Conservation (phyloP, 306 rosid species). For the Corylus heterophylla region DNA sequence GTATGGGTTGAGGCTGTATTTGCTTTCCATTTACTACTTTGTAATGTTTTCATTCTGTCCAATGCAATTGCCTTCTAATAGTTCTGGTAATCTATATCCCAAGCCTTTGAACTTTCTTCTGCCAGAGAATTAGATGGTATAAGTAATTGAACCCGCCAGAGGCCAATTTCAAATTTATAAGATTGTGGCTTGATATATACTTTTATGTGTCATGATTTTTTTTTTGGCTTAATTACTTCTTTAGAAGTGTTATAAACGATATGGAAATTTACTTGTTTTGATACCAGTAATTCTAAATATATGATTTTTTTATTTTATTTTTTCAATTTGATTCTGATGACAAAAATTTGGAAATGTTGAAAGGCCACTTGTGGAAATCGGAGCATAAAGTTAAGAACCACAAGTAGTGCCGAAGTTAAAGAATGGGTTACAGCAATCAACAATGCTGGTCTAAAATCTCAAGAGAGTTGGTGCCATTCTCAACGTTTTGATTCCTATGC, state of each 20-base stretch:
- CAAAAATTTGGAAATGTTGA: conserved; percentile 23
- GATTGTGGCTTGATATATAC: not conserved
- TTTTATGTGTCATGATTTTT: not conserved
- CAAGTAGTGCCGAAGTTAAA: conserved; percentile 66
- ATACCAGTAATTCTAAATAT: conserved; percentile 3
- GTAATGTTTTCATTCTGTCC: not conserved
- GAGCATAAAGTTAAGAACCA: conserved; percentile 70
- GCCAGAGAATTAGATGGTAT: not conserved
- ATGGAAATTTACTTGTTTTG: not conserved
- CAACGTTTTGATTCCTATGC: conserved; percentile 96
- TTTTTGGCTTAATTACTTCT: not conserved
- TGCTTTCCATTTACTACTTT: not conserved
- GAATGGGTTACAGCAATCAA: conserved; percentile 94
- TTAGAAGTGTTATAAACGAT: not conserved
- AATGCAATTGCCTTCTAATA: not conserved
- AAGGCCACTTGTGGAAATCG: conserved; percentile 84
- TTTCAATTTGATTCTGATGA: not conserved
- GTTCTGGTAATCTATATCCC: not conserved
- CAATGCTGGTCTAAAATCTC: conserved; percentile 93
- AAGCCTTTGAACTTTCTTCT: not conserved
- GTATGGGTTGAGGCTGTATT: not conserved
- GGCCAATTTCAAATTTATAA: not conserved
- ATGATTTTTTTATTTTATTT: conserved; percentile 1
- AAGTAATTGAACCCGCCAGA: not conserved
- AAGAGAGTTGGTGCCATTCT: conserved; percentile 98